phyloP scores from a whole-genome alignment of 257 asterid genomes.

The Primulina tabacum region DNA sequence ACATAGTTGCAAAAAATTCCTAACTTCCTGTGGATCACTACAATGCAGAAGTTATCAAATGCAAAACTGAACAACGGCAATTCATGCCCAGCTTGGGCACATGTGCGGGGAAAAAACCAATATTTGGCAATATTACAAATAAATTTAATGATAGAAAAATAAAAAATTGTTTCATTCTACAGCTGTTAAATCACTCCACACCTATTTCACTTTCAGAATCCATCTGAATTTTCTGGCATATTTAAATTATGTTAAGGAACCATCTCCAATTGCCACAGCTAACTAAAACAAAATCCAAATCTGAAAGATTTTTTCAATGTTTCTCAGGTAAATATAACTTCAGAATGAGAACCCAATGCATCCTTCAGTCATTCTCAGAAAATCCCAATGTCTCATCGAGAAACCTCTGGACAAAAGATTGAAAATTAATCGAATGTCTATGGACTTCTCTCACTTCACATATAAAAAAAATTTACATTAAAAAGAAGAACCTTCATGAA shows the following conservation, averaged over 20 bases:
- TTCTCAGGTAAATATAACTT: neutral
- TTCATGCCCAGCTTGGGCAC: no score
- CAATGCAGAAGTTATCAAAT: neutral
- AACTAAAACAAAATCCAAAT: neutral
- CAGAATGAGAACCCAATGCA: neutral
- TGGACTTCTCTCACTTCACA: neutral
- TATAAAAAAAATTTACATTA: neutral
- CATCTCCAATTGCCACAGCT: slow-evolving; percentile 4
- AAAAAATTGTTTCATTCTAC: neutral
- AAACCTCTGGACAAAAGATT: neutral
- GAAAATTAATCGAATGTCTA: neutral
- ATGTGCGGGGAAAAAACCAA: neutral
- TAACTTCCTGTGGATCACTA: neutral
- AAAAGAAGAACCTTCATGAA: no score
- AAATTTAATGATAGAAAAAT: neutral
- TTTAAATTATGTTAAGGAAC: neutral
- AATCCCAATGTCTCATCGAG: neutral
- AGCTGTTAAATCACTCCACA: neutral
- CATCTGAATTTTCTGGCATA: slow-evolving; percentile 5
- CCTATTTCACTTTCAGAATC: neutral
- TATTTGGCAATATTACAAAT: neutral
- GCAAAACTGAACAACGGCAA: neutral
- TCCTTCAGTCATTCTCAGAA: neutral
- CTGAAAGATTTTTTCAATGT: neutral
- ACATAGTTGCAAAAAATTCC: neutral